Base-by-base conservation (phyloP, 352 stramenopile species). In the Pythium brachiatum region DNA sequence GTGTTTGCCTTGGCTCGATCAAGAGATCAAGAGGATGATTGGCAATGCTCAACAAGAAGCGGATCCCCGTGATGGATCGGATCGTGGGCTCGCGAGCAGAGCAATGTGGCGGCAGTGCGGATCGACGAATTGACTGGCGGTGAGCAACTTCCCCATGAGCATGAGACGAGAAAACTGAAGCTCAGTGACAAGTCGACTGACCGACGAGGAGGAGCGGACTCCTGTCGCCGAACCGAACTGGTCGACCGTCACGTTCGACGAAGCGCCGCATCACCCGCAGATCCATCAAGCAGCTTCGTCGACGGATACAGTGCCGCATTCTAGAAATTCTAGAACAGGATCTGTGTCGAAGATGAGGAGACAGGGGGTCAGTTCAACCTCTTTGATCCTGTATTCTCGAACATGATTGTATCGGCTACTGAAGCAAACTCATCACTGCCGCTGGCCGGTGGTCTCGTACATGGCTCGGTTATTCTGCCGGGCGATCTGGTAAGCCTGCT, bases 401-500 rank as follows among this genome's bases (percentile, higher is more conserved):
- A 23, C 18, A 8, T 27, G 41, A n/a, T 46, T 48, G 41, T 48
- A 23, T 46, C 20, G 20, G 41, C 41, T 48, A 48, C 18, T n/a
- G 18, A 13, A 20, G 20, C 41, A n/a, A 48, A 2, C 3, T 48
- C 20, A 48, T 26, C 41, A 48, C 9, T 5, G 9, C 20, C 41
- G 41, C 20, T 48, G 41, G 41, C 41, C 52, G 54, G 56, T 21
- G 41, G 39, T 41, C 18, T 64, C 46, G 32, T 65, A 31, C 52
- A 67, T 67, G n/a, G 48, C 60, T 2, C 21, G 44, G 18, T 38
- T 59, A 25, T 72, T 80, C 50, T 79, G 72, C 48, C 76, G 78
- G 18, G 79, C 81, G 36, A 81, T 69, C 56, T 81, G 67, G 51
- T 86, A 88, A 9, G 79, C 77, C 1, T 75, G 76, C 60, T 88